phyloP scores from a whole-genome alignment of 345 rosid genomes.

The Aquilaria yunnanensis region DNA sequence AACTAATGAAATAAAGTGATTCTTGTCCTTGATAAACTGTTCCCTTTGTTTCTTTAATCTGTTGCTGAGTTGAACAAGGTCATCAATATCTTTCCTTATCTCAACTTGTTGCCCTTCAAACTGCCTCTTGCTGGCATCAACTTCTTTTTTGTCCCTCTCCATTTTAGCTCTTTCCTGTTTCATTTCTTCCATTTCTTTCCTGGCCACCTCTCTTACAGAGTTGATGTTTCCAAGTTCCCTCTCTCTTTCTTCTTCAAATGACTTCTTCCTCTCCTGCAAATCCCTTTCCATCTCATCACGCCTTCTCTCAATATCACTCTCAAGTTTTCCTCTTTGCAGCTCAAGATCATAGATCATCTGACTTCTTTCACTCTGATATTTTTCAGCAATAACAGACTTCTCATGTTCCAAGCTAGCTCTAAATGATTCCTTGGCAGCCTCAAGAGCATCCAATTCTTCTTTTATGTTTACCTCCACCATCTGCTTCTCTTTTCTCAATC shows the following conservation, averaged over 20 bases:
- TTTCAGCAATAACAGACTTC: constrained; percentile 42
- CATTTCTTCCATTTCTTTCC: constrained; percentile 86
- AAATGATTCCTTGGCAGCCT: constrained; percentile 64
- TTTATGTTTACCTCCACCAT: constrained; percentile 39
- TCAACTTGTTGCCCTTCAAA: constrained; percentile 80
- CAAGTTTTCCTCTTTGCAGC: constrained; percentile 57
- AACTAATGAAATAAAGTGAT: constrained; percentile 61
- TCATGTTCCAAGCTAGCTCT: constrained; percentile 73
- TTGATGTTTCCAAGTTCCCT: constrained; percentile 64
- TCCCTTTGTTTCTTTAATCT: constrained; percentile 79
- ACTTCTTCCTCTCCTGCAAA: constrained; percentile 46
- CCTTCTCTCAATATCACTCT: constrained; percentile 55
- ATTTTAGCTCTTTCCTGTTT: constrained; percentile 53
- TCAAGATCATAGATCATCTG: constrained; percentile 71
- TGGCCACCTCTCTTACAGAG: constrained; percentile 68
- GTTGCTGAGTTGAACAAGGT: constrained; percentile 68
- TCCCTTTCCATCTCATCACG: constrained; percentile 59
- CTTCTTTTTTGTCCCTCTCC: constrained; percentile 60
- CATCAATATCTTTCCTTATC: constrained; percentile 76
- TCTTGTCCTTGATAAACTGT: constrained; percentile 73
- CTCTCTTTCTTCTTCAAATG: constrained; percentile 82
- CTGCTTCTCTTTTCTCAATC: constrained; percentile 55
- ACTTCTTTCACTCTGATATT: constrained; percentile 67
- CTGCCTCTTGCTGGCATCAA: constrained; percentile 56
- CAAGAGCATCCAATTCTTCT: constrained; percentile 63